Conservation (phyloP, 208 protist genomes). For the Trypanosoma avium region DNA sequence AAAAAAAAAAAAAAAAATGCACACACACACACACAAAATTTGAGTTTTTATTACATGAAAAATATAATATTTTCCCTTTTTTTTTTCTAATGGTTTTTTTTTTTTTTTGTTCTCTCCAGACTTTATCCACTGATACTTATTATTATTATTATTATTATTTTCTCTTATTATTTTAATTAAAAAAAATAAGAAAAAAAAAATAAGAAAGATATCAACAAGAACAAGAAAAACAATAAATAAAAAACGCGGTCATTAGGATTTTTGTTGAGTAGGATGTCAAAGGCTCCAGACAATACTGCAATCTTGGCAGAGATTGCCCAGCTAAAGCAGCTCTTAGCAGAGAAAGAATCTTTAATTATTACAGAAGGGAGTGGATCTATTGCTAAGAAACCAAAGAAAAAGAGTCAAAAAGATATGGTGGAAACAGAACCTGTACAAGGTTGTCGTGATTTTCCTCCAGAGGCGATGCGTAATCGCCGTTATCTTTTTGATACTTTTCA, state of each 20-base stretch:
- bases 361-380: conserved; percentile 32
- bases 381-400: conserved; percentile 87
- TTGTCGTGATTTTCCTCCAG: conserved; percentile 94
- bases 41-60: too few relatives aligned
- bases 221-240: too few relatives aligned
- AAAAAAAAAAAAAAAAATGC: too few relatives aligned
- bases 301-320: conserved; percentile 69
- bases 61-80: conserved; percentile 6
- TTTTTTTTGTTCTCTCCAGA: too few relatives aligned
- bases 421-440: conserved; percentile 92
- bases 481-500: conserved; percentile 93
- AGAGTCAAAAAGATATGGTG: conserved; percentile 86
- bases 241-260: conserved; percentile 18
- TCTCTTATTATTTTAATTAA: too few relatives aligned
- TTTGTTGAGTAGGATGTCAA: conserved; percentile 19
- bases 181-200: neutral
- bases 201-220: too few relatives aligned
- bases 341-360: conserved; percentile 44
- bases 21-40: too few relatives aligned
- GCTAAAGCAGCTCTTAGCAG: conserved; percentile 43
- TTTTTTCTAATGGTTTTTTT: conserved; percentile 1
- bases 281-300: conserved; percentile 25
- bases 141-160: too few relatives aligned
- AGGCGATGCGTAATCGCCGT: conserved; percentile 91
- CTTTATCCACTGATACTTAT: too few relatives aligned